Percentiles rank a stretch among this genome's conserved stretches.
Conservation (phyloP, 108 stramenopile species). For the Stephanodiscus triporus region DNA sequence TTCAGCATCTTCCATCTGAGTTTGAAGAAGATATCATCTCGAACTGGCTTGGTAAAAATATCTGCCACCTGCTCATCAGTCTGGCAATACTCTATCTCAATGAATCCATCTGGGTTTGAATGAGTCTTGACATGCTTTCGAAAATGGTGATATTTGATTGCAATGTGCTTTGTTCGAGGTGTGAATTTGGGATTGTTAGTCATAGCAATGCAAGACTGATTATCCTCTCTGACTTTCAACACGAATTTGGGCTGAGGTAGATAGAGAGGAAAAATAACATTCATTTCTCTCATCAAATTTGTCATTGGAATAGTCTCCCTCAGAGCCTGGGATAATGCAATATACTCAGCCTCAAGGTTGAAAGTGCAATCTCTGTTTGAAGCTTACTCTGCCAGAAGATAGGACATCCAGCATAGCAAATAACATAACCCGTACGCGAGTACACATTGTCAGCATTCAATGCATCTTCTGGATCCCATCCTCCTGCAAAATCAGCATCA, state of each 20-base stretch:
- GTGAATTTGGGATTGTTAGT: constrained; percentile 4
- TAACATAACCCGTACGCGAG: no score
- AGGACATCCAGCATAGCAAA: no score
- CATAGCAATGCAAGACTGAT: constrained; percentile 6
- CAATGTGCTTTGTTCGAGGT: background rate
- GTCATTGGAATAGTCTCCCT: constrained; percentile 42
- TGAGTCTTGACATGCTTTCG: constrained; percentile 7
- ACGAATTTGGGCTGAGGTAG: background rate
- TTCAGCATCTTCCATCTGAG: constrained; percentile 28
- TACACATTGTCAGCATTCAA: no score
- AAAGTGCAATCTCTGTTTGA: no score
- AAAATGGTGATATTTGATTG: constrained; percentile 1
- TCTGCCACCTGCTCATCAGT: constrained; percentile 37
- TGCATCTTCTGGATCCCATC: no score
- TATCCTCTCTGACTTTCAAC: background rate
- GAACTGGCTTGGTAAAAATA: constrained; percentile 29
- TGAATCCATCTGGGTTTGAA: constrained; percentile 1
- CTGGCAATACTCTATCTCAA: constrained; percentile 3
- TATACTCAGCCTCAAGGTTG: constrained; percentile 45
- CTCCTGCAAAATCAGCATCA: no score
- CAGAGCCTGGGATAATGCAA: constrained; percentile 23
- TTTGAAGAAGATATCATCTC: constrained; percentile 13
- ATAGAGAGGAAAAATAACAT: background rate
- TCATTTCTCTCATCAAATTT: constrained; percentile 28
- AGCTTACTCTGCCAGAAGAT: no score